These are phyloP conservation scores for Hortaea sp. DNA, from an alignment of 2,329 filamentous ascomycete species.

Conservation along the genomic window DNA sequence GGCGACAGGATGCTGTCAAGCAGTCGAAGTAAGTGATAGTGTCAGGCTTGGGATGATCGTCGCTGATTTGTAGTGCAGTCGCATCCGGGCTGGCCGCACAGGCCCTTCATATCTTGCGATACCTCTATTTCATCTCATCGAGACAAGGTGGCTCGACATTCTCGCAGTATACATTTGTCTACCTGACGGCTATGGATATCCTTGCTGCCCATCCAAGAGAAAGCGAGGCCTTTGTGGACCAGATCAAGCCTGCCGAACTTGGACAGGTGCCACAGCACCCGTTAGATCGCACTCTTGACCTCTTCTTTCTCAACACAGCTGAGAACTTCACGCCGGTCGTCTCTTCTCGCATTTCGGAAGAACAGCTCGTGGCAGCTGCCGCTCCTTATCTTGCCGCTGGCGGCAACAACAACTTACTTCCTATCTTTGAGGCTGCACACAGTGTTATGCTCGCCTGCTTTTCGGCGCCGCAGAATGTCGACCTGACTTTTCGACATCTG, in stretches of 20 bases:
- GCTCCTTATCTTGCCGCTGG: constrained; percentile 61
- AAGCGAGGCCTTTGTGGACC: constrained; percentile 55
- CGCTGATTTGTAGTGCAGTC: background rate
- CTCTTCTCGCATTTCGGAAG: constrained; percentile 56
- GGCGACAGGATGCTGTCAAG: constrained; percentile 46
- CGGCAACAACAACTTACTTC: constrained; percentile 46
- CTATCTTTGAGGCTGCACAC: constrained; percentile 84
- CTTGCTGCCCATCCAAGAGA: constrained; percentile 60
- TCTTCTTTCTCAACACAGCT: constrained; percentile 79
- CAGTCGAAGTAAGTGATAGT: constrained; percentile 36
- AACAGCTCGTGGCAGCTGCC: constrained; percentile 63
- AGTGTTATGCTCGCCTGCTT: constrained; percentile 71
- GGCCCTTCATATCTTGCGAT: constrained; percentile 62
- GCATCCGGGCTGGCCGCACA: constrained; percentile 61
- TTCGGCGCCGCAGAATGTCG: constrained; percentile 66
- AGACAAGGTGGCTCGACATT: constrained; percentile 64
- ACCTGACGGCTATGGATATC: constrained; percentile 72
- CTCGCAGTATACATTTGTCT: constrained; percentile 76
- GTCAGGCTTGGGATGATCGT: background rate
- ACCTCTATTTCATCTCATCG: constrained; percentile 72
- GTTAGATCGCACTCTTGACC: constrained; percentile 62
- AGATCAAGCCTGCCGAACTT: constrained; percentile 48
- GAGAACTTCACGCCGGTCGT: constrained; percentile 72
- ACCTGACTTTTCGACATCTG: constrained; percentile 59
- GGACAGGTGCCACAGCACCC: constrained; percentile 50